These are phyloP conservation scores for Lithospermum erythrorhizon DNA, from an alignment of 257 asterid genomes.

Conservation along the genomic window DNA sequence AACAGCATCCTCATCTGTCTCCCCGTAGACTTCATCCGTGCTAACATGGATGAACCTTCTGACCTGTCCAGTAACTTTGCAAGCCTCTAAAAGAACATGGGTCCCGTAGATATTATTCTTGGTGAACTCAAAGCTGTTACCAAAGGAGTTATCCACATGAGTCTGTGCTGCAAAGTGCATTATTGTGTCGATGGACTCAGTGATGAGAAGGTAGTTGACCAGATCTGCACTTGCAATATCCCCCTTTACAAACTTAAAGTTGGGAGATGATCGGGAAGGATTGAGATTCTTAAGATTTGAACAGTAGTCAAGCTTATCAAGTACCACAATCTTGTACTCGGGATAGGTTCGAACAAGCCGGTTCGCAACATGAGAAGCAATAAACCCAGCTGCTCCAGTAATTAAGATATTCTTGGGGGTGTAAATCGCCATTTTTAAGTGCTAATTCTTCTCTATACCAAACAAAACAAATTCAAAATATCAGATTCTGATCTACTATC, in stretches of 20 bases:
- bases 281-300: constrained; percentile 30
- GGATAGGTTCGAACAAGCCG: constrained; percentile 25
- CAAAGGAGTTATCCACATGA: constrained; percentile 35
- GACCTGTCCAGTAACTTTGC: constrained; percentile 24
- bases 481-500: too few species aligned
- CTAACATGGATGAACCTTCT: constrained; percentile 39
- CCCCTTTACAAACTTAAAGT: constrained; percentile 33
- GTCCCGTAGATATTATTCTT: constrained; percentile 36
- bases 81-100: constrained; percentile 31
- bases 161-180: constrained; percentile 45
- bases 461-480: neutral
- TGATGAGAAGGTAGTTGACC: constrained; percentile 21
- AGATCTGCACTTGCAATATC: constrained; percentile 32
- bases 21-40: constrained; percentile 46
- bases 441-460: neutral
- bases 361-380: constrained; percentile 39
- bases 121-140: constrained; percentile 32
- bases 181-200: constrained; percentile 35
- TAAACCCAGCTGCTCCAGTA: constrained; percentile 42
- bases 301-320: constrained; percentile 44
- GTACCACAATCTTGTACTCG: constrained; percentile 31
- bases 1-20: constrained; percentile 35
- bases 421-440: constrained; percentile 17
- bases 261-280: constrained; percentile 26
- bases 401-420: constrained; percentile 33